phyloP scores from a whole-genome alignment of 1,284 basidiomycete genomes.

The Ceraceosorus guamensis region DNA sequence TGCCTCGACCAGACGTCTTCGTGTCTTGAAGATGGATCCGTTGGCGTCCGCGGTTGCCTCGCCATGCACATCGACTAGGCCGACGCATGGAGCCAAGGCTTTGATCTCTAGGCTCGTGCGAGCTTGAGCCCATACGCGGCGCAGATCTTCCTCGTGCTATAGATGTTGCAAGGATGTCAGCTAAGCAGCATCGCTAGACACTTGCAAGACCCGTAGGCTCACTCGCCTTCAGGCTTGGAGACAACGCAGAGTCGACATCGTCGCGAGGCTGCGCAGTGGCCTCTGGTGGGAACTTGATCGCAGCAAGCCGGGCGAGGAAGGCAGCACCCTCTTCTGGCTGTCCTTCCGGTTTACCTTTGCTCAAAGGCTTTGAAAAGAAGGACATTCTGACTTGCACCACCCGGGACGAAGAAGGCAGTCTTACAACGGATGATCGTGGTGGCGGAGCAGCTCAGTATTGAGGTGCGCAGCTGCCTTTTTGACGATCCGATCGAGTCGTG shows the following conservation, averaged over 20 bases:
- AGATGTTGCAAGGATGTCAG: background rate
- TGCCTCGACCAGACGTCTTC: background rate
- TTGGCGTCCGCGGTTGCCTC: background rate
- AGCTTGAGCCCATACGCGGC: background rate
- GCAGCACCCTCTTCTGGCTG: background rate
- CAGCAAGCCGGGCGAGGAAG: background rate
- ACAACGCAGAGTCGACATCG: background rate
- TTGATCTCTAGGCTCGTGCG: background rate
- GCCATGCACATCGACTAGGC: background rate
- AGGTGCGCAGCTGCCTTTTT: too few species aligned
- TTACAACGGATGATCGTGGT: too few species aligned
- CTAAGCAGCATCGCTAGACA: background rate
- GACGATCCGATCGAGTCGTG: too few species aligned
- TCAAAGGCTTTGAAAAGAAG: too few species aligned
- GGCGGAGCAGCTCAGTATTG: too few species aligned
- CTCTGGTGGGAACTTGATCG: background rate
- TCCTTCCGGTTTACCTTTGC: too few species aligned
- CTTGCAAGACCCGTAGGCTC: background rate
- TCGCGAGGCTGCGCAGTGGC: background rate
- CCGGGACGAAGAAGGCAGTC: too few species aligned
- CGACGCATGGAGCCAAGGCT: background rate
- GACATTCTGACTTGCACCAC: too few species aligned
- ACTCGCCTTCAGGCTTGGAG: background rate
- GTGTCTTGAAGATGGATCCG: background rate
- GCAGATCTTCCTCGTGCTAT: background rate